Base-by-base conservation (phyloP, 2,329 filamentous ascomycete species). In the Monosporascus sp. region DNA sequence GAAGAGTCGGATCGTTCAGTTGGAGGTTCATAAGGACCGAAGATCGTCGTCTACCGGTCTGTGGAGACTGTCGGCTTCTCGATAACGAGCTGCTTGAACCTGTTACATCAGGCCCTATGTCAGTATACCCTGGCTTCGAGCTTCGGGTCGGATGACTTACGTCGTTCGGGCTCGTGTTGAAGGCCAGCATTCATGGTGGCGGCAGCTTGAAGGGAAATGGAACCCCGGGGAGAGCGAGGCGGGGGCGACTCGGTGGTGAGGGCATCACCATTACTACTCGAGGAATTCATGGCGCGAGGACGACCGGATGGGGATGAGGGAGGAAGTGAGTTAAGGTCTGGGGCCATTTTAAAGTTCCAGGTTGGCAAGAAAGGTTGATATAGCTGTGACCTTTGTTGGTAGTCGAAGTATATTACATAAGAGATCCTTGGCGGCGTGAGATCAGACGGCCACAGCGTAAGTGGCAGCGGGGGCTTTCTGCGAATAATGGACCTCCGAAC, bases 101-200 rank as follows among this genome's bases (percentile, higher is more conserved):
- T 81, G 48, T 26, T 26, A 52, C 8, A 37, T 22, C 45, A 46
- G 19, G 50, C 47, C 5, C 31, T 46, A 35, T 44, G 54, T 57
- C 35, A 60, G 53, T n/a, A 44, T 24, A 46, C 24, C 11, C 43
- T 22, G 7, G n/a, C 8, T 46, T 26, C 7, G n/a, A 45, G 16
- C 16, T 20, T 27, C 17, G 54, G 31, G 26, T 11, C 3, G 38
- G 27, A 56, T 59, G 49, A 65, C 76, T 47, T 74, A 85, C 82
- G 75, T 67, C 78, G 72, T 14, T 81, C 80, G 40, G 81, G 76
- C 64, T 88, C 82, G 58, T 81, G 82, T 60, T 88, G 84, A 27
- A 91, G 81, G 50, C 89, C 84, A 27, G 88, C 87, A 67, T 93
- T 93, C 70, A 92, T 81, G 44, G 87, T 85, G 7, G 88, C 88